These are phyloP conservation scores for Aspergillus quadricinctus DNA, from an alignment of 2,329 filamentous ascomycete genomes.

Conservation along the genomic window DNA sequence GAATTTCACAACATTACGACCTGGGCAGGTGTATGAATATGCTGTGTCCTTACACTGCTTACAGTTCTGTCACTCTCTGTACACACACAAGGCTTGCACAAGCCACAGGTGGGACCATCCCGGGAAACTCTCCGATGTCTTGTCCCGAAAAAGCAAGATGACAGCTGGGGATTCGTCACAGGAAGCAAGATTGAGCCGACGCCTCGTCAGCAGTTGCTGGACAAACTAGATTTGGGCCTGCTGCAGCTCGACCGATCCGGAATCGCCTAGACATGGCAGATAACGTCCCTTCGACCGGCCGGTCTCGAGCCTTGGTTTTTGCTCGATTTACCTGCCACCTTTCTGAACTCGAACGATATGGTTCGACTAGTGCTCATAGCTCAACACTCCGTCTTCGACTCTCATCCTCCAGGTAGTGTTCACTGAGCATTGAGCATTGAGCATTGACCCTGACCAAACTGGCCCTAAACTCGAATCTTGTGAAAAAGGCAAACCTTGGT, in stretches of 20 bases:
- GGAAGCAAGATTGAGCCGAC: constrained; percentile 4
- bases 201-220: background rate
- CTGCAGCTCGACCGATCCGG: constrained; percentile 19
- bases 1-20: background rate
- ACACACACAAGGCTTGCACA: background rate
- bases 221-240: constrained; percentile 8
- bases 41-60: background rate
- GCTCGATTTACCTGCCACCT: background rate
- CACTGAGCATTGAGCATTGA: background rate
- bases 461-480: background rate
- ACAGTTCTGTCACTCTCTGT: background rate
- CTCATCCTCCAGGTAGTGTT: background rate
- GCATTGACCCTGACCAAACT: background rate
- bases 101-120: constrained; percentile 13
- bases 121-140: constrained; percentile 28
- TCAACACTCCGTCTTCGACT: background rate
- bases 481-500: background rate
- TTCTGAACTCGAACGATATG: background rate
- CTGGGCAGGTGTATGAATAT: background rate
- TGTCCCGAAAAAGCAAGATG: constrained; percentile 25
- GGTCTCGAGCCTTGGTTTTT: background rate
- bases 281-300: background rate
- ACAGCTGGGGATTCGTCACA: constrained; percentile 24
- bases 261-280: background rate
- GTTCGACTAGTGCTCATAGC: background rate